Conservation (phyloP, 202 grass and related monocot genomes). For the Schoenoplectus tabernaemontani region DNA sequence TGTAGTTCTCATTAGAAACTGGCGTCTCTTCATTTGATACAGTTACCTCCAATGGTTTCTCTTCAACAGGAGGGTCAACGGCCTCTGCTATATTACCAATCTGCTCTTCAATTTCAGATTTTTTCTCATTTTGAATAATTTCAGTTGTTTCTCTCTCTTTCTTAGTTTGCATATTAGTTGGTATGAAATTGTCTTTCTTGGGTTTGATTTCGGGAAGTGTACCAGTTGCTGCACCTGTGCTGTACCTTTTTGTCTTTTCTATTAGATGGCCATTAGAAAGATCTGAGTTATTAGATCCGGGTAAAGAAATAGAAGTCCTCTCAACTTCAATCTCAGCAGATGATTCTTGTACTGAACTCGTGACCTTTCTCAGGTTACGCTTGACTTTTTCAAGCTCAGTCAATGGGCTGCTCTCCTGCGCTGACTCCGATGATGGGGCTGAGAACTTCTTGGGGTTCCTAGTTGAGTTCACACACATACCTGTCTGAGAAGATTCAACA, state of each 20-base stretch:
- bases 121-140: constrained; percentile 9
- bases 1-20: constrained; percentile 42
- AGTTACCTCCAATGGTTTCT: constrained; percentile 38
- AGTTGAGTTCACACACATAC: constrained; percentile 32
- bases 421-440: constrained; percentile 33
- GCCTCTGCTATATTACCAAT: constrained; percentile 17
- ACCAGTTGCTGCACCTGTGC: constrained; percentile 19
- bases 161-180: neutral
- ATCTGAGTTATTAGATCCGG: constrained; percentile 26
- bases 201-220: constrained; percentile 37
- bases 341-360: constrained; percentile 58
- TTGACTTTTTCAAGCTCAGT: constrained; percentile 94
- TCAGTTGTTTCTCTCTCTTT: constrained; percentile 1
- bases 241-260: constrained; percentile 32
- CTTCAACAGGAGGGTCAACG: constrained; percentile 30
- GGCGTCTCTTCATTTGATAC: constrained; percentile 49
- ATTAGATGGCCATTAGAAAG: constrained; percentile 27
- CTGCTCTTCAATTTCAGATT: constrained; percentile 30
- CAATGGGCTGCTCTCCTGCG: constrained; percentile 56
- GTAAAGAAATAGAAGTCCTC: constrained; percentile 26
- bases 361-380: constrained; percentile 68
- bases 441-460: constrained; percentile 42
- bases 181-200: constrained; percentile 19
- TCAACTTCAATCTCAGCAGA: constrained; percentile 44
- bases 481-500: constrained; percentile 38